A percentile compares a stretch with the other conserved stretches of the same genome.
Evolutionary conservation across 768 basidiomycete species (phyloP).

Genomic region (Boletus rufocinnamomeus): DNA sequence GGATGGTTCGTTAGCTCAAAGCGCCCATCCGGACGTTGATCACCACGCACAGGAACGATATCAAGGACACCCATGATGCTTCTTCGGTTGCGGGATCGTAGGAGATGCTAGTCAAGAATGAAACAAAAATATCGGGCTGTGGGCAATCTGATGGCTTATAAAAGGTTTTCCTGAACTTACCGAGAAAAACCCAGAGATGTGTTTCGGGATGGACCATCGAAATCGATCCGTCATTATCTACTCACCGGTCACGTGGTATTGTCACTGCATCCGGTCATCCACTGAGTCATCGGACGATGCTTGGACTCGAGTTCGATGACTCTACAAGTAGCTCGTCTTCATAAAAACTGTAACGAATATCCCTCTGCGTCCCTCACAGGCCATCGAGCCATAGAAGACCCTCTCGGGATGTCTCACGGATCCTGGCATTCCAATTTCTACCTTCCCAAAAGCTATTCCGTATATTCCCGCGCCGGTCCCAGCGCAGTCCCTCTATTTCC

Average conservation of each 20-base stretch:
- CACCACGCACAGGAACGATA: constrained; percentile 72
- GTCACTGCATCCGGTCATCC: background rate
- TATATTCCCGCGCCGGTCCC: constrained; percentile 6
- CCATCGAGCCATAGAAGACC: background rate
- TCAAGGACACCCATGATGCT: constrained; percentile 75
- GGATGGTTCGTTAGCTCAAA: constrained; percentile 10
- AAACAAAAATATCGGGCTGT: background rate
- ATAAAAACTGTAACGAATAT: background rate
- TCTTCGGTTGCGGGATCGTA: constrained; percentile 9
- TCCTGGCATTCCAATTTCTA: background rate
- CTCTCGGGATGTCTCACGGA: background rate
- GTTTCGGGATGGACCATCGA: background rate
- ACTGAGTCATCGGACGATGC: background rate
- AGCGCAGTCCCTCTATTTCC: background rate
- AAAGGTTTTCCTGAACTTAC: constrained; percentile 15
- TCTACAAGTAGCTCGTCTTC: background rate
- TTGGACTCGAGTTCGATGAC: too few species aligned
- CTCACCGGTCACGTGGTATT: constrained; percentile 15
- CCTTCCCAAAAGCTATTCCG: constrained; percentile 8
- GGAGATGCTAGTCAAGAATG: constrained; percentile 10
- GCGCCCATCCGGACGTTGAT: background rate
- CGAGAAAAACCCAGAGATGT: constrained; percentile 1
- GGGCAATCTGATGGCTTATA: constrained; percentile 3
- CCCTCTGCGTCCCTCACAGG: background rate
- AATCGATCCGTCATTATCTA: constrained; percentile 8